phyloP scores from a whole-genome alignment of 2,329 filamentous ascomycete species.

The Leptographium wingfieldii region DNA sequence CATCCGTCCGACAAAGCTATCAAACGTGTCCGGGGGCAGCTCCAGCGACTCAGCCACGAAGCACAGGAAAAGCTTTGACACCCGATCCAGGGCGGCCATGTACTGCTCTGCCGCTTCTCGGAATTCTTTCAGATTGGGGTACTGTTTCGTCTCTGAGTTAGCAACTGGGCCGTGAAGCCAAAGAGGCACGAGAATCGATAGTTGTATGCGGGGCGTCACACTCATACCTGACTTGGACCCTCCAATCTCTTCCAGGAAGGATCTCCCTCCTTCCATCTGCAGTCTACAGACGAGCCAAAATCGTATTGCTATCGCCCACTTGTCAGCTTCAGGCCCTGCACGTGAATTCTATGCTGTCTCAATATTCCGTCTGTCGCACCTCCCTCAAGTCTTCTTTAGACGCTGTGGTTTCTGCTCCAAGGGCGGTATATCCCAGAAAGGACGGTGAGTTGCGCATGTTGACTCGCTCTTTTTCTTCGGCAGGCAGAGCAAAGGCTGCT shows the following conservation, averaged over 20 bases:
- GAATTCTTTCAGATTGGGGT: slow-evolving; percentile 14
- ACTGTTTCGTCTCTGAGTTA: slow-evolving; percentile 12
- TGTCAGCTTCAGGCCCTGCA: not conserved
- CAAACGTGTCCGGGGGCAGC: slow-evolving; percentile 35
- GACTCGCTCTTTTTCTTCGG: slow-evolving; percentile 24
- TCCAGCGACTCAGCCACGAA: slow-evolving; percentile 42
- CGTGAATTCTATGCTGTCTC: no score
- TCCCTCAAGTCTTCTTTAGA: slow-evolving; percentile 36
- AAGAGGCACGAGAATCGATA: not conserved
- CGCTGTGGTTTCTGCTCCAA: slow-evolving; percentile 43
- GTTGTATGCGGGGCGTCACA: not conserved
- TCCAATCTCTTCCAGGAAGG: slow-evolving; percentile 26
- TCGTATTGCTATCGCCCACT: slow-evolving; percentile 36
- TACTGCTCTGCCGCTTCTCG: slow-evolving; percentile 31
- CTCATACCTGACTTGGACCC: slow-evolving; percentile 26
- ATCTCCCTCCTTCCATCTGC: slow-evolving; percentile 16
- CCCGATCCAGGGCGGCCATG: slow-evolving; percentile 33
- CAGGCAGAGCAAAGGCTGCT: slow-evolving; percentile 27
- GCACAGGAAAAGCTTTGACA: slow-evolving; percentile 40
- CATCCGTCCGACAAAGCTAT: slow-evolving; percentile 40
- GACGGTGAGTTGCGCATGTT: slow-evolving; percentile 42
- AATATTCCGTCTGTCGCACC: not conserved
- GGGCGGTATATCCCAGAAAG: slow-evolving; percentile 45
- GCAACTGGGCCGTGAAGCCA: not conserved
- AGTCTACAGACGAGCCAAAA: slow-evolving; percentile 20